A percentile compares a stretch with the other conserved stretches of the same genome.
phyloP scores from a whole-genome alignment of 78 protist genomes.

The Dictyostelium brefeldianum region DNA sequence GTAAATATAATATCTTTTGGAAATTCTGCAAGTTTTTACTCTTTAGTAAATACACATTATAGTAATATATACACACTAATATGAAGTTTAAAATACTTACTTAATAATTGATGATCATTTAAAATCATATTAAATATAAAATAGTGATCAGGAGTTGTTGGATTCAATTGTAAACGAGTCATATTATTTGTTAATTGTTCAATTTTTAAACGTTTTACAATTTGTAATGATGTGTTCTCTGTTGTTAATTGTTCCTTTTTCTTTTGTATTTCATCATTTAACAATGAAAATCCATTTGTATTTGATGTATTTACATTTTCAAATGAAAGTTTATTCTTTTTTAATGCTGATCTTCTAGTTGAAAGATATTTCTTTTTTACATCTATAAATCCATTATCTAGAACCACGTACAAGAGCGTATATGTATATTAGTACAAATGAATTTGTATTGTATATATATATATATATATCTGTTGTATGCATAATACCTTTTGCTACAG shows the following conservation, averaged over 20 bases:
- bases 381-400: constrained; percentile 16
- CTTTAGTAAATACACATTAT: neutral
- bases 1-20: constrained; percentile 52
- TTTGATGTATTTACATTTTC: constrained; percentile 15
- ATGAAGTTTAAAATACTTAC: neutral
- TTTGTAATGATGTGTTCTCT: neutral
- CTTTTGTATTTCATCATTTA: constrained; percentile 8
- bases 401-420: too few species aligned
- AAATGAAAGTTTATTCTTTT: constrained; percentile 32
- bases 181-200: constrained; percentile 10
- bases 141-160: neutral
- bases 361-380: constrained; percentile 46
- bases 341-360: constrained; percentile 26
- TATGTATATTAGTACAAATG: neutral
- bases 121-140: constrained; percentile 30
- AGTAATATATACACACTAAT: neutral
- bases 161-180: neutral
- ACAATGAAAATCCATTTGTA: neutral
- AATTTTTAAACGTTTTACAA: neutral
- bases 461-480: neutral
- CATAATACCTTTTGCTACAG: neutral
- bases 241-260: neutral
- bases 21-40: neutral
- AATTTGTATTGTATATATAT: too few species aligned
- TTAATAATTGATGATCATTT: constrained; percentile 33